Evolutionary conservation across 2,329 filamentous ascomycete genomes (phyloP), one percentile per base, ranked within the genome.

Genomic region (Pseudopyricularia cyperi): DNA sequence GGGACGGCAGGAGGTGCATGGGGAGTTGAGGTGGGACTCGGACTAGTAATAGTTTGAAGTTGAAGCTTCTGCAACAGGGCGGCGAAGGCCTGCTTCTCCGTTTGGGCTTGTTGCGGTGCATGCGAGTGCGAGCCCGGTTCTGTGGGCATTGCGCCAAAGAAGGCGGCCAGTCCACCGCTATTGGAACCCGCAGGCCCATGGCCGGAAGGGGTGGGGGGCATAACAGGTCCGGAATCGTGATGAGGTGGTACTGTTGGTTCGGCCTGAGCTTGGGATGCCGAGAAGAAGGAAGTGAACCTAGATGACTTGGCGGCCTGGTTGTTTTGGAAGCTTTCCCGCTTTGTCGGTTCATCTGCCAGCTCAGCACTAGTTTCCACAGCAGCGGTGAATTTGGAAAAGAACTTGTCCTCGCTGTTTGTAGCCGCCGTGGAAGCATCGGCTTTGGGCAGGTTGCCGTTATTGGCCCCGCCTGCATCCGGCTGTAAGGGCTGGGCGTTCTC

Each of bases 1-100:
- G 50, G 30, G 35, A 15, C 30, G 28, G 50, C n/a, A 22, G 37
- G 37, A 39, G 49, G 52, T 22, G 32, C 15, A 9, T n/a, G n/a
- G 9, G 50, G 35, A 15, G 46, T 34, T 15, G 51, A 32, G 14
- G 51, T n/a, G 17, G 19, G 72, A 48, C 69, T 68, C 46, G 65
- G 69, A 56, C 60, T 58, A 46, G 66, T 60, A 7, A 68, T 54
- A 2, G 70, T 75, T 54, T 80, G 77, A 53, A 72, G 72, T 55
- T 89, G 84, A 39, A 95, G 77, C 75, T 95, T 94, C 58, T 86
- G 79, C 34, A 95, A 72, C 46, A 96, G 78, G 46, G 83, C 79
- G 57, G 89, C 80, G 66, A 96, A 95, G 1, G 89, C 90, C 64
- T 89, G 85, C 65, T 89, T 88, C 61, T 95, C 90, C 51, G 82